phyloP scores from a whole-genome alignment of 1,139 yeast genomes.

The Yamadazyma siamensis region DNA sequence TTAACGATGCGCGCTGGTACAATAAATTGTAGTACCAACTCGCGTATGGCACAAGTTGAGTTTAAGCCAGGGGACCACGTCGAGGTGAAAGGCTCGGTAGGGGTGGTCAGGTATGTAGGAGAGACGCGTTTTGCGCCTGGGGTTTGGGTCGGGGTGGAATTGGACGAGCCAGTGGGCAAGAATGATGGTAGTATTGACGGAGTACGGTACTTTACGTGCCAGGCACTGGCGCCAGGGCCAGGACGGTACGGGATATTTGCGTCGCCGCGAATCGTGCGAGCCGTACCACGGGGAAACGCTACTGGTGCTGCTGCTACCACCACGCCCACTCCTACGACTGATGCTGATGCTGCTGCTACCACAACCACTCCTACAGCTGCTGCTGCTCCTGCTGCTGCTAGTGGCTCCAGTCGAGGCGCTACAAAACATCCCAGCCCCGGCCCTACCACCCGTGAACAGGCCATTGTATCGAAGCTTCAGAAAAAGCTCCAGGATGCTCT shows the following conservation, averaged over 20 bases:
- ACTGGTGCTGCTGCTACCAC: neutral
- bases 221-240: no score
- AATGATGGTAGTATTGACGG: conserved; percentile 79
- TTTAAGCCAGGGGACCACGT: conserved; percentile 50
- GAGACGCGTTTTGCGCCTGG: conserved; percentile 59
- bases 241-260: conserved; percentile 61
- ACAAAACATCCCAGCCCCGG: conserved; percentile 1
- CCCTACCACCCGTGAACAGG: neutral
- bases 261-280: conserved; percentile 22
- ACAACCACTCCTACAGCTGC: neutral
- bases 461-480: conserved; percentile 44
- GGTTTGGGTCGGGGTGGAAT: conserved; percentile 76
- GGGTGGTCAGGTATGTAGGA: conserved; percentile 50
- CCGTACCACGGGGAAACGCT: neutral
- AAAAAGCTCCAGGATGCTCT: conserved; percentile 30
- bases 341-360: neutral
- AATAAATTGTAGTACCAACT: no score
- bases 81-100: conserved; percentile 37
- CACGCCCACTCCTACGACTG: neutral
- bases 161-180: conserved; percentile 63
- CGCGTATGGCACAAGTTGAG: no score
- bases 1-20: no score
- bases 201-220: conserved; percentile 55
- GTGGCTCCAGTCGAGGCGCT: no score
- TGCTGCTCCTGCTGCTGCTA: no score